These are phyloP conservation scores for Lasiodiplodia gonubiensis DNA, from an alignment of 2,329 filamentous ascomycete genomes.

Conservation along the genomic window DNA sequence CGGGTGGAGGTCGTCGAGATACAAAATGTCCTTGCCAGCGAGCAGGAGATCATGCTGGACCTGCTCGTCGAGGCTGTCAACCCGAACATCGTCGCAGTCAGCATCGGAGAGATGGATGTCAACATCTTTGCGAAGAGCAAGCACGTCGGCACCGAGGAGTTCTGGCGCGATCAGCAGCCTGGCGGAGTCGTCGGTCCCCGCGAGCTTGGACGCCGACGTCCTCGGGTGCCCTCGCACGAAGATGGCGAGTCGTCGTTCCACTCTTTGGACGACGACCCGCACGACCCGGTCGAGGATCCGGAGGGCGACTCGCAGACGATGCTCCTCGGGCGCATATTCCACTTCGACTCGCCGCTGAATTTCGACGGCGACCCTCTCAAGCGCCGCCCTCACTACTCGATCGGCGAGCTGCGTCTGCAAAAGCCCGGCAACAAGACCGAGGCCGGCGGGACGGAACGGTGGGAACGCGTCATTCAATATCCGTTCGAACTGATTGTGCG, in stretches of 20 bases:
- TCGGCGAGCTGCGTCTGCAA: slow-evolving; percentile 80
- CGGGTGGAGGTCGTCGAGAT: slow-evolving; percentile 81
- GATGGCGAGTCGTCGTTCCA: neutral
- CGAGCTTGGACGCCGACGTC: neutral
- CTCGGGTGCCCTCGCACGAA: slow-evolving; percentile 1
- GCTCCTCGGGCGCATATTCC: slow-evolving; percentile 84
- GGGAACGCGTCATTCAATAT: slow-evolving; percentile 88
- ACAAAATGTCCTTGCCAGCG: slow-evolving; percentile 87
- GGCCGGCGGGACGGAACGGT: slow-evolving; percentile 78
- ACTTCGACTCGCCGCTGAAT: slow-evolving; percentile 84
- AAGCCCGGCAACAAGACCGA: slow-evolving; percentile 89
- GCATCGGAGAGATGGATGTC: slow-evolving; percentile 83
- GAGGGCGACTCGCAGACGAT: slow-evolving; percentile 77
- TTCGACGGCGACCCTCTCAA: slow-evolving; percentile 92
- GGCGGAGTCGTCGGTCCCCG: slow-evolving; percentile 23
- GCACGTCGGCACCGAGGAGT: slow-evolving; percentile 70
- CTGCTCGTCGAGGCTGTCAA: slow-evolving; percentile 87
- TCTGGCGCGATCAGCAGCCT: slow-evolving; percentile 48
- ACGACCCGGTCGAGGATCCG: slow-evolving; percentile 68
- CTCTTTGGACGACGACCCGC: slow-evolving; percentile 58
- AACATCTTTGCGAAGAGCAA: slow-evolving; percentile 95
- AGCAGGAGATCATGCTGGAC: slow-evolving; percentile 95
- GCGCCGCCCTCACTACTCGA: slow-evolving; percentile 71
- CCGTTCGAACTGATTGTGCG: slow-evolving; percentile 93
- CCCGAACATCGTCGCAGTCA: slow-evolving; percentile 88